phyloP scores from a whole-genome alignment of 495 filamentous ascomycete genomes.

The Aspergillus mulundensis region DNA sequence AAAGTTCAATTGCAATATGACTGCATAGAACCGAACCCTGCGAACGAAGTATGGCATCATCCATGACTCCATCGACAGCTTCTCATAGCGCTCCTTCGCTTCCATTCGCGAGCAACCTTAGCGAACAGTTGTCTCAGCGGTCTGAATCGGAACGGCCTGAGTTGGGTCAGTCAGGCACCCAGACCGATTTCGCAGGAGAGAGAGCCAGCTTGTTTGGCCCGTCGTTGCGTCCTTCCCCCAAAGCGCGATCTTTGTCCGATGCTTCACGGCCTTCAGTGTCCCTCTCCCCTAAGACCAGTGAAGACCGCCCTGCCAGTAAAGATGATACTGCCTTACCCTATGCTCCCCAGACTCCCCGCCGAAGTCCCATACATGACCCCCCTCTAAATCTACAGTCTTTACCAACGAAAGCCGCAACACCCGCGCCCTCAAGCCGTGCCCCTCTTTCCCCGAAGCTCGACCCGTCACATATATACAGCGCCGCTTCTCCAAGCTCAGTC shows the following conservation, averaged over 20 bases:
- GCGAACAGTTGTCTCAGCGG: slow-evolving; percentile 36
- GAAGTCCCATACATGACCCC: slow-evolving; percentile 61
- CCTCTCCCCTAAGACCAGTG: slow-evolving; percentile 25
- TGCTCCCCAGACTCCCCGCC: slow-evolving; percentile 60
- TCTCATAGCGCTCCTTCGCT: slow-evolving; percentile 21
- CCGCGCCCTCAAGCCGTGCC: slow-evolving; percentile 57
- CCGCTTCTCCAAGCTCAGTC: slow-evolving; percentile 65
- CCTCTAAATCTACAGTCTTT: slow-evolving; percentile 59
- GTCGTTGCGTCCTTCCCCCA: slow-evolving; percentile 29
- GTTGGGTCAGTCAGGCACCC: slow-evolving; percentile 14
- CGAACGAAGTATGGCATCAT: slow-evolving; percentile 21
- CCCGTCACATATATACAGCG: slow-evolving; percentile 71
- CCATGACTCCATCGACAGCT: slow-evolving; percentile 18
- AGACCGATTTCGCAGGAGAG: slow-evolving; percentile 10
- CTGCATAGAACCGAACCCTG: slow-evolving; percentile 4
- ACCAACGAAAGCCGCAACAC: slow-evolving; percentile 51
- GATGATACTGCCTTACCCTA: slow-evolving; percentile 70
- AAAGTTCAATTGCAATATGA: slow-evolving; percentile 5
- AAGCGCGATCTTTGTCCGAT: slow-evolving; percentile 44
- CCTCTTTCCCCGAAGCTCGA: slow-evolving; percentile 86
- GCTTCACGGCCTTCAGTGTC: slow-evolving; percentile 32
- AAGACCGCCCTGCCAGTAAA: slow-evolving; percentile 51
- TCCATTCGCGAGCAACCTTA: slow-evolving; percentile 40
- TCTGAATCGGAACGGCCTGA: slow-evolving; percentile 18
- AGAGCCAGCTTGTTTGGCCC: slow-evolving; percentile 17